phyloP scores from a whole-genome alignment of 768 basidiomycete species.

The Phanerochaete sordida region DNA sequence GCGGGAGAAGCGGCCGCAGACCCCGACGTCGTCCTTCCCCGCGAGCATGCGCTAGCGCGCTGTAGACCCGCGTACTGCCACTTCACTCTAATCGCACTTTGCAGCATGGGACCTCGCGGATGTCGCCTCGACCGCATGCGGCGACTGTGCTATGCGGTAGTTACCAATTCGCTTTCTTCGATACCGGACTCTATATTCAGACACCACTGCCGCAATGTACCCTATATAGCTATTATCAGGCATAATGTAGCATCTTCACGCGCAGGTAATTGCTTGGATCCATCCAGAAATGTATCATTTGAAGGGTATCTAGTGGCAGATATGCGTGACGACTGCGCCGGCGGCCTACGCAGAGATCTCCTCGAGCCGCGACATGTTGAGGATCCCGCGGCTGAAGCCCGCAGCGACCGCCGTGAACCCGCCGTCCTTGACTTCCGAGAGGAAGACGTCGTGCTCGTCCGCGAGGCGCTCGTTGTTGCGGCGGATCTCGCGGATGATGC shows the following conservation, averaged over 20 bases:
- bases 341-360: conserved; percentile 6
- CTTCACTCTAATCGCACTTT: neutral
- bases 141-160: neutral
- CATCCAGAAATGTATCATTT: neutral
- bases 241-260: neutral
- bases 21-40: neutral
- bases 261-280: neutral
- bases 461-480: conserved; percentile 81
- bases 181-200: neutral
- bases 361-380: conserved; percentile 34
- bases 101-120: neutral
- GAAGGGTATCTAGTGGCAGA: neutral
- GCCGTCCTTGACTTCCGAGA: conserved; percentile 65
- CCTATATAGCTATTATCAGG: neutral
- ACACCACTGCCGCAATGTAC: neutral
- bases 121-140: neutral
- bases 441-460: conserved; percentile 77
- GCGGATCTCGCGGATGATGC: conserved; percentile 86
- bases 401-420: conserved; percentile 71
- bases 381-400: conserved; percentile 65
- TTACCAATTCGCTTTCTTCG: neutral
- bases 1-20: conserved; percentile 38
- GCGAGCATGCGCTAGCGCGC: neutral
- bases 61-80: neutral
- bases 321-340: neutral